Percentiles rank a stretch among this genome's conserved stretches.
Conservation (phyloP, 305 asterid genomes). For the Striga hermonthica region DNA sequence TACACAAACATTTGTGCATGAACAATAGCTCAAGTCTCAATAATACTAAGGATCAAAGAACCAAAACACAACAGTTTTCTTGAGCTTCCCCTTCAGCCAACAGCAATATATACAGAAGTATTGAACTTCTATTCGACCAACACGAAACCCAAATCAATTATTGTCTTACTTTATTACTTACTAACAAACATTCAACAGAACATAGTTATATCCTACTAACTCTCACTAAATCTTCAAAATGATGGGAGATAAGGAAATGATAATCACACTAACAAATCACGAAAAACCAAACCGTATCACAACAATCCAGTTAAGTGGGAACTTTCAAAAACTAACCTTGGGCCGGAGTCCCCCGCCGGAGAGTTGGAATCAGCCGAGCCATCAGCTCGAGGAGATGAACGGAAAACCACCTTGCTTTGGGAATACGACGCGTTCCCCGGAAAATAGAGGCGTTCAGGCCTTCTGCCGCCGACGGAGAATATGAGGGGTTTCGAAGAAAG, state of each 20-base stretch:
- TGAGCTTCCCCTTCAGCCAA: neutral
- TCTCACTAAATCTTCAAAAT: neutral
- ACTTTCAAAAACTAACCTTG: constrained; percentile 40
- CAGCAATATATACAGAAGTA: neutral
- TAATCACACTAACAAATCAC: neutral
- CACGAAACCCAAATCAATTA: neutral
- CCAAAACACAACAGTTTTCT: neutral
- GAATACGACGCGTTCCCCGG: constrained; percentile 23
- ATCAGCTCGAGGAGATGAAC: constrained; percentile 44
- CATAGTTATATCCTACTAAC: neutral
- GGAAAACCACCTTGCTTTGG: constrained; percentile 28
- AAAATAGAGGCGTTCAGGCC: constrained; percentile 28
- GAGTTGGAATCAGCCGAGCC: constrained; percentile 31
- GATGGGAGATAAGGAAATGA: neutral
- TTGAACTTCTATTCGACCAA: neutral
- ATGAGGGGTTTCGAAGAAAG: constrained; percentile 33
- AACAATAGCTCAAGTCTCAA: neutral
- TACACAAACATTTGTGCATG: neutral
- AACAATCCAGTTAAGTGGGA: neutral
- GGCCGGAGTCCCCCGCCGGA: constrained; percentile 37
- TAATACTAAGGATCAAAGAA: neutral
- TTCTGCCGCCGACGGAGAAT: constrained; percentile 22
- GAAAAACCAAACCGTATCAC: neutral
- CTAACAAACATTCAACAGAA: neutral
- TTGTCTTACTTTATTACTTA: neutral